These are phyloP conservation scores for Lichtheimia ornata DNA, from an alignment of 371 early-diverging fungal species.

Conservation along the genomic window DNA sequence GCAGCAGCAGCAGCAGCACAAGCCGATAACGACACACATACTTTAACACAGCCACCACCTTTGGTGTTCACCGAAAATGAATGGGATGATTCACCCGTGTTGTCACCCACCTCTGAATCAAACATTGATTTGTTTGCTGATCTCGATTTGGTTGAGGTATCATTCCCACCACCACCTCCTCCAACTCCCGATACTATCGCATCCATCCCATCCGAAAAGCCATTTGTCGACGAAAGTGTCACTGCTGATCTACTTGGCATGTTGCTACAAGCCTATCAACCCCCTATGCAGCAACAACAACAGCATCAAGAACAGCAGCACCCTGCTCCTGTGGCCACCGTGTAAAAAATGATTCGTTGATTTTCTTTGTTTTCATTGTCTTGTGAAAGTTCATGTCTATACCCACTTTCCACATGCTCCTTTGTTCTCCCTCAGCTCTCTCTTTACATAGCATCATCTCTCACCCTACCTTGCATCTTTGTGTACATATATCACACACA, in stretches of 20 bases:
- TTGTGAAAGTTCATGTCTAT: too few species aligned
- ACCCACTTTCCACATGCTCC: too few species aligned
- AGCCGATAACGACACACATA: too few species aligned
- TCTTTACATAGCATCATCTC: too few species aligned
- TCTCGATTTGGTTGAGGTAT: neutral
- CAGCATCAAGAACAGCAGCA: neutral
- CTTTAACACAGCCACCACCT: neutral
- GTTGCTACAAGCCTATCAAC: neutral
- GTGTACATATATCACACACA: too few species aligned
- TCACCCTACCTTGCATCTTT: too few species aligned
- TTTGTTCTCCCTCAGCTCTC: too few species aligned
- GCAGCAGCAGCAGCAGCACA: too few species aligned
- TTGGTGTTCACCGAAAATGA: slow-evolving; percentile 1
- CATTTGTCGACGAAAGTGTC: slow-evolving; percentile 1
- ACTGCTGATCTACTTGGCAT: neutral
- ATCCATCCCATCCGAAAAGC: neutral
- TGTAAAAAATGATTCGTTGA: too few species aligned
- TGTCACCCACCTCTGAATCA: neutral
- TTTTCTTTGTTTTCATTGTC: too few species aligned
- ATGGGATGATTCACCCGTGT: neutral
- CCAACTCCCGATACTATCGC: neutral
- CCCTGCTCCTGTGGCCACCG: neutral
- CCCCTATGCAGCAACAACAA: neutral
- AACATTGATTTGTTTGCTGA: slow-evolving; percentile 4
- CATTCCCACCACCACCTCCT: neutral